Evolutionary conservation across 495 filamentous ascomycete species (phyloP).

Genomic region (Penicillium arizonense): DNA sequence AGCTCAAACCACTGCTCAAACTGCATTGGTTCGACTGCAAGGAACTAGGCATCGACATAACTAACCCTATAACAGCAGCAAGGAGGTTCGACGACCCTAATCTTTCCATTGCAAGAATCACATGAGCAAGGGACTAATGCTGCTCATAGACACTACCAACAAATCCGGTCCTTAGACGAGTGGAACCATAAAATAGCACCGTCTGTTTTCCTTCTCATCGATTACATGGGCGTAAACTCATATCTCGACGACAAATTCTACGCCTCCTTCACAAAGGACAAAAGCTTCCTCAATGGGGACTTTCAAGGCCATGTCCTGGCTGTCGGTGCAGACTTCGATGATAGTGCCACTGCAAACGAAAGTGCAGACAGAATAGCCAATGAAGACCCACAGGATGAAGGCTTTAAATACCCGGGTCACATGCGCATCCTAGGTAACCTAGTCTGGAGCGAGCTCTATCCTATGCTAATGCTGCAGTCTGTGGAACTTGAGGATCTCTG

Average conservation of each 20-base stretch:
- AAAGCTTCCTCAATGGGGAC: not conserved
- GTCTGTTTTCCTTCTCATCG: constrained; percentile 4
- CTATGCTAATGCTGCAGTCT: not conserved
- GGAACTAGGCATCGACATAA: constrained; percentile 4
- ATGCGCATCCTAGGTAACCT: constrained; percentile 16
- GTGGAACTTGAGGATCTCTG: constrained; percentile 11
- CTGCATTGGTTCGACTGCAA: constrained; percentile 22
- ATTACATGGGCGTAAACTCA: constrained; percentile 6
- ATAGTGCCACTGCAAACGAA: not conserved
- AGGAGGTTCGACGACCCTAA: not conserved
- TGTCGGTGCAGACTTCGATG: constrained; percentile 8
- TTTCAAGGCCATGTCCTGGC: constrained; percentile 10
- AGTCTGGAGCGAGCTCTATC: constrained; percentile 20
- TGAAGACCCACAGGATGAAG: not conserved
- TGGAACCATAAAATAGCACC: constrained; percentile 1
- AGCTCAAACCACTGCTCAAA: constrained; percentile 7
- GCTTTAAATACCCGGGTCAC: constrained; percentile 5
- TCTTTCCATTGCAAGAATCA: not conserved
- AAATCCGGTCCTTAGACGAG: not conserved
- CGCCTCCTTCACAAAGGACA: constrained; percentile 4
- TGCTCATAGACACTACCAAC: constrained; percentile 10
- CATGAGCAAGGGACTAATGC: not conserved
- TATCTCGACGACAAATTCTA: not conserved
- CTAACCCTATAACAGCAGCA: not conserved
- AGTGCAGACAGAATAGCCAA: not conserved